Evolutionary conservation across 176 grass and related monocot genomes (phyloP).

Genomic region (Triticum aestivum): IWGSC_CS_RefSeq_v2.1 NC_057804.1:481853151-481853650

Average conservation of each 20-base stretch:
- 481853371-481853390: neutral
- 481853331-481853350: neutral
- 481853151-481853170: neutral
- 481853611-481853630: slow-evolving; percentile 96
- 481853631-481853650: slow-evolving; percentile 68
- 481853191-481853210: neutral
- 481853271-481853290: neutral
- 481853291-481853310: slow-evolving; percentile 1
- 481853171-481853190: neutral
- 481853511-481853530: slow-evolving; percentile 89
- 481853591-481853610: slow-evolving; percentile 98
- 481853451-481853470: too few relatives aligned
- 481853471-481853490: too few relatives aligned
- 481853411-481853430: neutral
- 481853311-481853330: neutral
- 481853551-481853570: slow-evolving; percentile 92
- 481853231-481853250: neutral
- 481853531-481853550: slow-evolving; percentile 98
- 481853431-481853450: too few relatives aligned
- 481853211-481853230: neutral
- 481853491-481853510: neutral
- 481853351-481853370: neutral
- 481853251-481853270: neutral
- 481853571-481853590: slow-evolving; percentile 84
- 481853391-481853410: neutral